Evolutionary conservation across 768 basidiomycete species (phyloP), one percentile per base, ranked within the genome.

Genomic region (Mycena leptocephala): DNA sequence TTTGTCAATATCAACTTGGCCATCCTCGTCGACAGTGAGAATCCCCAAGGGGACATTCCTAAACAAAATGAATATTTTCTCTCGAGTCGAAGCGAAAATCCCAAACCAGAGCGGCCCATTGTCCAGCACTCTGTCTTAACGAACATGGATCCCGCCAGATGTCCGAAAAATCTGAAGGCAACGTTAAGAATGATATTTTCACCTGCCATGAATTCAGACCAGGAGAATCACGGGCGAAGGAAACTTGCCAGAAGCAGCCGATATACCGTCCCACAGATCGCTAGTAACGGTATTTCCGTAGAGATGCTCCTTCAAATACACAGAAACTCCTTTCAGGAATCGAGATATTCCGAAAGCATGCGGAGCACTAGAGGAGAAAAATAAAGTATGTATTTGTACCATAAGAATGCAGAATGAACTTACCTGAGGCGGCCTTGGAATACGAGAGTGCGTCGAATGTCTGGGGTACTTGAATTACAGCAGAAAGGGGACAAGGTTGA

Each of bases 371-470:
- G 32, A 16, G 13, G 13, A 24, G 28, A 63, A 61, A 61, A 13
- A n/a, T n/a, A n/a, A n/a, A n/a, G n/a, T n/a, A n/a, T n/a, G n/a
- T n/a, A n/a, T n/a, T n/a, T 24, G 7, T 3, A 7, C 28, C 55
- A 22, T 41, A 18, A 26, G 22, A 63, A 28, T 41, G 39, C 39
- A 2, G 26, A 43, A 18, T 78, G 94, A 6, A 28, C 26, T n/a
- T n/a, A n/a, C 94, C 92, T 32, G 94, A 93, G 10, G 92, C 94
- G 68, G 94, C 94, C 84, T 96, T 97, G 35, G 94, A 93, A 84
- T 97, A 98, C 3, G 94, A 95, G 65, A 98, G 87, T n/a, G n/a
- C n/a, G n/a, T n/a, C n/a, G n/a, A n/a, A n/a, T 6, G 98, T 96
- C 93, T 97, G 32, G 16, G 6, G 39, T 18, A 22, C 1, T 55